Conservation (phyloP, 495 filamentous ascomycete species). For the Talaromyces wortmannii region DNA sequence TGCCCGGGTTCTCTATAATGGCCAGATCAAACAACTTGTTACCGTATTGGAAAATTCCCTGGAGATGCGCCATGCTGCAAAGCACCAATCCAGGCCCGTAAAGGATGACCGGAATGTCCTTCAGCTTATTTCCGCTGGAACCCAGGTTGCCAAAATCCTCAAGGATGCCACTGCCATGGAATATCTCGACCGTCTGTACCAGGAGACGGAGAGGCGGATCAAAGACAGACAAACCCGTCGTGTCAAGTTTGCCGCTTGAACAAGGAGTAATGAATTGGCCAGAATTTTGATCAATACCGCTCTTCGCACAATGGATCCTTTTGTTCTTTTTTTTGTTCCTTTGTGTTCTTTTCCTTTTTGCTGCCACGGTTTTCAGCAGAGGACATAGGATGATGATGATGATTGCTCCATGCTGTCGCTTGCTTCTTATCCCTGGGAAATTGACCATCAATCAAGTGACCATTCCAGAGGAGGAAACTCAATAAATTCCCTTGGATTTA, state of each 20-base stretch:
- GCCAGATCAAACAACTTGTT: conserved; percentile 83
- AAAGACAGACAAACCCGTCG: conserved; percentile 52
- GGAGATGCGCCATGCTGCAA: conserved; percentile 79
- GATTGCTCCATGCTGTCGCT: no score
- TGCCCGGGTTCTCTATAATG: conserved; percentile 74
- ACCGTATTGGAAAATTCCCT: conserved; percentile 77
- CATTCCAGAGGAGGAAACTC: no score
- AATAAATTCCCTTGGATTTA: no score
- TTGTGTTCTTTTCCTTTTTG: background rate
- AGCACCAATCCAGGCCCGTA: conserved; percentile 72
- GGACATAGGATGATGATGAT: no score
- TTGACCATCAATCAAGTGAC: no score
- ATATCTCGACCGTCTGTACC: conserved; percentile 65
- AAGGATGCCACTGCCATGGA: conserved; percentile 78
- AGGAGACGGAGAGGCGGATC: conserved; percentile 66
- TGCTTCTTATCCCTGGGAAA: no score
- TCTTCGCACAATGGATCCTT: background rate
- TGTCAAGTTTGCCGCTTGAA: conserved; percentile 27
- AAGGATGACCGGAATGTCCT: conserved; percentile 89
- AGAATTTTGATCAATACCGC: background rate
- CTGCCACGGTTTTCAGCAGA: no score
- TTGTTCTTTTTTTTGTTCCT: background rate
- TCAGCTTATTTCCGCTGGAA: conserved; percentile 77
- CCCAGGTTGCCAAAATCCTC: conserved; percentile 80
- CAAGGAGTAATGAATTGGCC: background rate